Evolutionary conservation across 805 yeast genomes (phyloP).

Genomic region (Zygoascus bituminiphila): DNA sequence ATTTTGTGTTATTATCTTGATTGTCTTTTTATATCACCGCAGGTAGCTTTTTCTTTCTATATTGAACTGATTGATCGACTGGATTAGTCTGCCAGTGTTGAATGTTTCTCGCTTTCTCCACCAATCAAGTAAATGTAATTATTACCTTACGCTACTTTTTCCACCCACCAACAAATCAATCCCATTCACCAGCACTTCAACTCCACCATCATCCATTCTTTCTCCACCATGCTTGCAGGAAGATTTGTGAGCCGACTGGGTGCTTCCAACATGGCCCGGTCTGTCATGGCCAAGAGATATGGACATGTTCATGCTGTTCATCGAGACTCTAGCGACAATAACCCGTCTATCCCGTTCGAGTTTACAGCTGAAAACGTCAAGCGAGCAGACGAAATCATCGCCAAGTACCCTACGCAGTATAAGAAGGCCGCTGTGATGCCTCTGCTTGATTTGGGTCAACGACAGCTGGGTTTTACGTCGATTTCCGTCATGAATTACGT

Average conservation of each 20-base stretch:
- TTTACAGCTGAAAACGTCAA: slow-evolving; percentile 55
- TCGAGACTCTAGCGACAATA: slow-evolving; percentile 62
- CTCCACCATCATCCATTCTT: neutral
- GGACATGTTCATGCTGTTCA: slow-evolving; percentile 43
- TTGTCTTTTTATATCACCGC: too few species aligned
- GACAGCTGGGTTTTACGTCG: slow-evolving; percentile 79
- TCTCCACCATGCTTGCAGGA: neutral
- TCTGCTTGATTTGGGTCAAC: slow-evolving; percentile 74
- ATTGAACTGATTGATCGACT: too few species aligned
- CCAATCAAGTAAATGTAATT: too few species aligned
- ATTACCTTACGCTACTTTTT: neutral
- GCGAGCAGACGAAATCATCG: slow-evolving; percentile 64
- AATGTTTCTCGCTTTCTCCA: too few species aligned
- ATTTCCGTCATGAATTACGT: slow-evolving; percentile 86
- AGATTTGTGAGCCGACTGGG: neutral
- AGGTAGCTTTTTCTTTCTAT: too few species aligned
- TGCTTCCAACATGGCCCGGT: neutral
- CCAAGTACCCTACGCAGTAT: slow-evolving; percentile 79
- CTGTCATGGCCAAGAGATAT: neutral
- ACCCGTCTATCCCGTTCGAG: slow-evolving; percentile 61
- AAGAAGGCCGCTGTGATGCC: slow-evolving; percentile 89
- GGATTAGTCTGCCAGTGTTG: too few species aligned
- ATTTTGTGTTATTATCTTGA: too few species aligned
- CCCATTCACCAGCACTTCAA: neutral
- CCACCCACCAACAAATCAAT: neutral